These are phyloP conservation scores for Chaetomiaceae sp. DNA, from an alignment of 2,329 filamentous ascomycete genomes.

Conservation along the genomic window DNA sequence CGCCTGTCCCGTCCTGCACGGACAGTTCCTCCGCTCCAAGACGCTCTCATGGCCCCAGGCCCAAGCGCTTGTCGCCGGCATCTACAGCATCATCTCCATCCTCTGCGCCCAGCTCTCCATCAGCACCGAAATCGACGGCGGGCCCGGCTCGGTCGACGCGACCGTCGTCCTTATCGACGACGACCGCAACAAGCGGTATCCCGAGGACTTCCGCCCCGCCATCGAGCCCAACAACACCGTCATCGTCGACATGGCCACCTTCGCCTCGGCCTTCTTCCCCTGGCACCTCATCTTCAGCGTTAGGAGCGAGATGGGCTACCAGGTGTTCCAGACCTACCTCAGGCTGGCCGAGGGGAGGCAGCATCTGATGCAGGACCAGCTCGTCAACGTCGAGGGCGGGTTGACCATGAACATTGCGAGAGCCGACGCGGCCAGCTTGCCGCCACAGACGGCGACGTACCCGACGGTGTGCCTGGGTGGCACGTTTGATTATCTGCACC, in stretches of 20 bases:
- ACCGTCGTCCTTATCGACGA: slow-evolving; percentile 71
- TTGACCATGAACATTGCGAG: slow-evolving; percentile 40
- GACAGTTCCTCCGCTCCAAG: slow-evolving; percentile 45
- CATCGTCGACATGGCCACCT: slow-evolving; percentile 47
- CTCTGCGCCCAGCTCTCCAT: slow-evolving; percentile 60
- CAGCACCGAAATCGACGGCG: slow-evolving; percentile 55
- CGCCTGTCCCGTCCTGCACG: slow-evolving; percentile 56
- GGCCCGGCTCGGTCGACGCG: slow-evolving; percentile 68
- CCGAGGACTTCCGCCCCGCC: slow-evolving; percentile 33
- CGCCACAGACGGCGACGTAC: slow-evolving; percentile 38
- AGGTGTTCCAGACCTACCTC: slow-evolving; percentile 49
- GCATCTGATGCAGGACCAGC: slow-evolving; percentile 45
- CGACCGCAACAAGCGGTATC: slow-evolving; percentile 34
- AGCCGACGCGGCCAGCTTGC: slow-evolving; percentile 14
- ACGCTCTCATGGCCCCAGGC: slow-evolving; percentile 60
- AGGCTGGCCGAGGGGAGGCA: slow-evolving; percentile 44
- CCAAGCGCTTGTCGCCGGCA: slow-evolving; percentile 67
- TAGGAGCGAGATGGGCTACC: slow-evolving; percentile 60
- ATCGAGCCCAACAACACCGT: slow-evolving; percentile 43
- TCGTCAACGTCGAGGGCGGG: slow-evolving; percentile 50
- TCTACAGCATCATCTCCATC: slow-evolving; percentile 74
- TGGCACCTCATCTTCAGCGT: slow-evolving; percentile 66
- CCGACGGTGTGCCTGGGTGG: slow-evolving; percentile 76
- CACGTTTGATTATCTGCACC: slow-evolving; percentile 94
- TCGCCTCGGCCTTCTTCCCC: slow-evolving; percentile 49